A percentile compares a stretch with the other conserved stretches of the same genome.
phyloP scores from a whole-genome alignment of 1,284 basidiomycete genomes.

The Puccinia polysora region DNA sequence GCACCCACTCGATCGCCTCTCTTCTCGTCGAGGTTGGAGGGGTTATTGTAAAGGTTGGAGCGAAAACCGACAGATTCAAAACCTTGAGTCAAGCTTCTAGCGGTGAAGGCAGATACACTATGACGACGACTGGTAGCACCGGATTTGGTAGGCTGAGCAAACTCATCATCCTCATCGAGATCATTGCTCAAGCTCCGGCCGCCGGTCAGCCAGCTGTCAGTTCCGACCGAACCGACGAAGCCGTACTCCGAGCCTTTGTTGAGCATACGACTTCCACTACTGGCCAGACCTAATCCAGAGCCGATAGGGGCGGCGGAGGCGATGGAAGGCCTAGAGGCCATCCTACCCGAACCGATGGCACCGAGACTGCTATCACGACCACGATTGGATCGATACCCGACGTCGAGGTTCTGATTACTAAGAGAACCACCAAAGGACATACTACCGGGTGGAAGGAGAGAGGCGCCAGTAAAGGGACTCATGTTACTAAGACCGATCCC shows the following conservation, averaged over 20 bases:
- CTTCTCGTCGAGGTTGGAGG: slow-evolving; percentile 8
- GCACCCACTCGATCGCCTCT: slow-evolving; percentile 13
- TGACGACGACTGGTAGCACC: slow-evolving; percentile 51
- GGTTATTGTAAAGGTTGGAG: neutral
- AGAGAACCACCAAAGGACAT: slow-evolving; percentile 13
- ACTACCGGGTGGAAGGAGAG: slow-evolving; percentile 42
- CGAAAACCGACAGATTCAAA: slow-evolving; percentile 48
- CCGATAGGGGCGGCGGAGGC: slow-evolving; percentile 43
- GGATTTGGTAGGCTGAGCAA: slow-evolving; percentile 49
- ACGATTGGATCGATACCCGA: slow-evolving; percentile 30
- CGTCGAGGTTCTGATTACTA: neutral
- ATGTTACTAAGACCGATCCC: slow-evolving; percentile 50
- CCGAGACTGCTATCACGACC: slow-evolving; percentile 41
- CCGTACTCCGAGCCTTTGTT: slow-evolving; percentile 45
- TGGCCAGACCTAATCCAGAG: slow-evolving; percentile 46
- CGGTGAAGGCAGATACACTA: slow-evolving; percentile 50
- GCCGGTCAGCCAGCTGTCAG: slow-evolving; percentile 35
- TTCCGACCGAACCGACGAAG: slow-evolving; percentile 11
- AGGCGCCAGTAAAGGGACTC: slow-evolving; percentile 50
- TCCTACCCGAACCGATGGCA: slow-evolving; percentile 37
- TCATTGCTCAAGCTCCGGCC: slow-evolving; percentile 46
- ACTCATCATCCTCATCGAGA: slow-evolving; percentile 48
- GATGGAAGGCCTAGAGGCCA: slow-evolving; percentile 2
- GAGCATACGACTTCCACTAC: slow-evolving; percentile 46
- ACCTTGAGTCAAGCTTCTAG: slow-evolving; percentile 43